A percentile compares a stretch with the other conserved stretches of the same genome.
Evolutionary conservation across 2,329 filamentous ascomycete genomes (phyloP).

Genomic region (Podosphaera leucotricha): DNA sequence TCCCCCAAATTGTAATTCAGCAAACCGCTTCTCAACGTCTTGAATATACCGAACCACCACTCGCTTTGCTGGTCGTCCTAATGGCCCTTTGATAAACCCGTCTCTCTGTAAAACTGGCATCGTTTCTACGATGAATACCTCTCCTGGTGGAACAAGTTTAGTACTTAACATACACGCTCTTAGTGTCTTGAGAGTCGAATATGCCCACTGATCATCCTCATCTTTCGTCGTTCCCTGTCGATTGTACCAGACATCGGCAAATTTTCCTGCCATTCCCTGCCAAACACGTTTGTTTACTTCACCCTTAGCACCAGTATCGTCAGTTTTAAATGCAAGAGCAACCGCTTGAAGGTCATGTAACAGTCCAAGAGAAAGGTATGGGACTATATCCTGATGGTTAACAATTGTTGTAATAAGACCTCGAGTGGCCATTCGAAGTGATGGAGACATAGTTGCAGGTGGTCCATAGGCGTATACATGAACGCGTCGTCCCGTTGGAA

Average conservation of each 20-base stretch:
- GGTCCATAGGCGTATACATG: constrained; percentile 64
- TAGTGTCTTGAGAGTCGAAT: constrained; percentile 39
- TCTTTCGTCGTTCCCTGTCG: constrained; percentile 19
- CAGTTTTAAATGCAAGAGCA: constrained; percentile 48
- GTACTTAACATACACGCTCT: constrained; percentile 42
- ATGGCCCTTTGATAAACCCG: constrained; percentile 27
- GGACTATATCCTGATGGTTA: constrained; percentile 51
- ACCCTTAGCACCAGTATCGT: constrained; percentile 40
- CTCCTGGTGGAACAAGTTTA: constrained; percentile 52
- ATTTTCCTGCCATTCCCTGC: constrained; percentile 35
- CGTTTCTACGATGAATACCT: constrained; percentile 51
- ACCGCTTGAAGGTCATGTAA: constrained; percentile 54
- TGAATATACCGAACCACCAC: constrained; percentile 47
- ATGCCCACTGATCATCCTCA: constrained; percentile 45
- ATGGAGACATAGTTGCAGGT: constrained; percentile 46
- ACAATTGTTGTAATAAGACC: constrained; percentile 54
- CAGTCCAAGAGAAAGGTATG: constrained; percentile 47
- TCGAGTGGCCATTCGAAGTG: constrained; percentile 43
- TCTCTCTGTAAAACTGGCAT: constrained; percentile 43
- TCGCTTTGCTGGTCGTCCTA: constrained; percentile 38
- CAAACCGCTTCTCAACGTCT: constrained; percentile 46
- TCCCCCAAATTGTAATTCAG: constrained; percentile 45
- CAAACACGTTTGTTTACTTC: constrained; percentile 44
- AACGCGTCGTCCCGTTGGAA: constrained; percentile 45
- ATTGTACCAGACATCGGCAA: constrained; percentile 35